Base-by-base conservation (phyloP, 805 yeast genomes). In the Kuraishia molischiana region DNA sequence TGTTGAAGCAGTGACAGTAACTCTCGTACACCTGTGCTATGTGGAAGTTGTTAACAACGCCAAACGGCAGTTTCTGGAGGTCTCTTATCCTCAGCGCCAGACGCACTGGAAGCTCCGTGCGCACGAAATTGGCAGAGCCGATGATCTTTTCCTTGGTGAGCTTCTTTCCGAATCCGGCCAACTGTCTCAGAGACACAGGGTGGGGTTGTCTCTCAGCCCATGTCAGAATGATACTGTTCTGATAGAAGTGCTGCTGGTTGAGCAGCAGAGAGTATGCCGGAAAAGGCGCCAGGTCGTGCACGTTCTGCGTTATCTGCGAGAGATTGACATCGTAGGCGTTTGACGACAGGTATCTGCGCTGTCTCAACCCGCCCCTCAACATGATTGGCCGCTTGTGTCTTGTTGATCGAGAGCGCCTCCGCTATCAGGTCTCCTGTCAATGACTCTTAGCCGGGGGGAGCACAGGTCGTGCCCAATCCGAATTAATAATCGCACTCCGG, bases 121-220 rank as follows among this genome's bases (percentile, higher is more conserved):
- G 66, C 1, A 87, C 96, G 54, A 90, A 92, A 52, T 83, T 85
- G 15, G 96, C 97, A 44, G 92, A 79, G 31, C 79, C 67, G 9
- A 90, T 62, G 36, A 90, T 67, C 59, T 89, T 87, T 28, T 79
- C 85, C 45, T 74, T 75, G 11, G 86, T 83, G 37, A 90, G 58
- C 26, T 72, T 72, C 48, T 80, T 79, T 34, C 96, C 97, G 53
- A 82, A 90, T 31, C 86, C 86, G 2, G 96, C 95, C 46, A 90
- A 59, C 50, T 90, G 97, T 37, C 85, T 67, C n/a, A 92, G 57
- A 1, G 95, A 80, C 18, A 90, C 94, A 0, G 97, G 95, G 54
- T 85, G 86, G 0, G 95, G 89, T n/a, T 53, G 53, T 44, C 77
- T 72, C 36, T 71, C 64, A 31, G 77, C 65, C 73, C 83, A 85